Conservation (phyloP, 495 filamentous ascomycete genomes). For the Talaromyces liani region DNA sequence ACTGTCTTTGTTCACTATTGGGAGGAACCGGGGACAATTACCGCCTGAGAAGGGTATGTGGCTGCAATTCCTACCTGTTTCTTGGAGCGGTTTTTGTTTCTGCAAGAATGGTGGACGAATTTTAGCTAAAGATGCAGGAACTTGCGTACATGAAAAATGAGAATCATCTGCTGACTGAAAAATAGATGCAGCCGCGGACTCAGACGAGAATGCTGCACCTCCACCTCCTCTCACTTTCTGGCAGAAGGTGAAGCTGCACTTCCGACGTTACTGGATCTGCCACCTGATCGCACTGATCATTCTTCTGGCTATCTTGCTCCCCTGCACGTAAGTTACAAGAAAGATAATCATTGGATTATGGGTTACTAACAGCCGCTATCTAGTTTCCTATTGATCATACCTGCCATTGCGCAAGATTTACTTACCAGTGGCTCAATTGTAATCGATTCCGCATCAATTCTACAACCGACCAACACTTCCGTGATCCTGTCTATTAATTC, state of each 20-base stretch:
- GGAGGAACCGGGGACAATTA: conserved; percentile 1
- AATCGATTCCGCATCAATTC: conserved; percentile 13
- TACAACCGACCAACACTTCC: conserved; percentile 1
- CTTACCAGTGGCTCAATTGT: conserved; percentile 31
- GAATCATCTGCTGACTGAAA: background rate
- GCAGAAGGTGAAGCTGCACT: conserved; percentile 19
- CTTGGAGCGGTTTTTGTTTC: background rate
- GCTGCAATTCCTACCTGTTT: background rate
- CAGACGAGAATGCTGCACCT: conserved; percentile 3
- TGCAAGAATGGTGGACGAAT: background rate
- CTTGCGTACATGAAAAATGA: background rate
- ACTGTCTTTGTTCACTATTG: conserved; percentile 8
- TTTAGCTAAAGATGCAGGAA: background rate
- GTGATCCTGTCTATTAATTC: conserved; percentile 12
- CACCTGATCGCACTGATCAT: conserved; percentile 29
- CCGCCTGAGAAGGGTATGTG: conserved; percentile 4
- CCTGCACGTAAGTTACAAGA: conserved; percentile 27
- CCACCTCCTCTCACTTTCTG: conserved; percentile 8
- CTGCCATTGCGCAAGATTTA: conserved; percentile 35
- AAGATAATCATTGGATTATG: background rate
- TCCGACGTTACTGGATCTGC: conserved; percentile 34
- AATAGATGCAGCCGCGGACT: background rate
- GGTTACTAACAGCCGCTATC: background rate
- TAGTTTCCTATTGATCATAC: conserved; percentile 37
- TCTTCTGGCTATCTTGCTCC: conserved; percentile 35